Conservation (phyloP, 2,329 filamentous ascomycete genomes). For the Pseudogymnoascus sp. region DNA sequence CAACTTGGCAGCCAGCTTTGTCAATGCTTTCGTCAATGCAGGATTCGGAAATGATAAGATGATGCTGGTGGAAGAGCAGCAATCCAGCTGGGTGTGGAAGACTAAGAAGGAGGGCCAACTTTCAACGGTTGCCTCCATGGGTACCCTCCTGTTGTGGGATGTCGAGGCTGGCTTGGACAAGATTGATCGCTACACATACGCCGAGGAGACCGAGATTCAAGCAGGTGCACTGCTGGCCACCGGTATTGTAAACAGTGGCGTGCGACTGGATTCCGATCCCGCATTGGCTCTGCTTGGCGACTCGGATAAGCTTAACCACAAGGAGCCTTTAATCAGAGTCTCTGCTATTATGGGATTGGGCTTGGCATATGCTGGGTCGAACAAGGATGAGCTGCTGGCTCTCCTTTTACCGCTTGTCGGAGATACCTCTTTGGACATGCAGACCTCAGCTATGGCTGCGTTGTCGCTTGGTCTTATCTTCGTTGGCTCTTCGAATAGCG, state of each 20-base stretch:
- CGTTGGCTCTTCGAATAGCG: constrained; percentile 83
- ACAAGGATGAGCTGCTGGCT: constrained; percentile 82
- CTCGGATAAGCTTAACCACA: constrained; percentile 67
- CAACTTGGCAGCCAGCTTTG: constrained; percentile 91
- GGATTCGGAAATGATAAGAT: constrained; percentile 95
- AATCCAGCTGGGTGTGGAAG: constrained; percentile 97
- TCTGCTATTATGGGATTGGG: constrained; percentile 94
- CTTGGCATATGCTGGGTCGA: constrained; percentile 87
- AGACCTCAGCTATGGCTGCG: constrained; percentile 92
- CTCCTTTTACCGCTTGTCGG: constrained; percentile 78
- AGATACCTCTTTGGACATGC: constrained; percentile 82
- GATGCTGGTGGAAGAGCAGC: constrained; percentile 86
- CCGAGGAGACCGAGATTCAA: constrained; percentile 73
- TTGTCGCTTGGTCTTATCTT: constrained; percentile 84
- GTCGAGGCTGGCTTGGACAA: constrained; percentile 86
- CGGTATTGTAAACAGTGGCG: constrained; percentile 91
- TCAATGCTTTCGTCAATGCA: constrained; percentile 94
- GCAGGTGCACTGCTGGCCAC: constrained; percentile 89
- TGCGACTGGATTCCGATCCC: constrained; percentile 81
- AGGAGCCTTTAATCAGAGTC: constrained; percentile 69
- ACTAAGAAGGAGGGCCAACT: constrained; percentile 98
- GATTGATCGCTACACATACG: constrained; percentile 90
- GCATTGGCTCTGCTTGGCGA: constrained; percentile 82
- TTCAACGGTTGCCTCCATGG: constrained; percentile 88
- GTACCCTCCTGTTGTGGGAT: constrained; percentile 88